phyloP scores from a whole-genome alignment of 2,329 filamentous ascomycete genomes.

The Ceratocystis smalleyi region DNA sequence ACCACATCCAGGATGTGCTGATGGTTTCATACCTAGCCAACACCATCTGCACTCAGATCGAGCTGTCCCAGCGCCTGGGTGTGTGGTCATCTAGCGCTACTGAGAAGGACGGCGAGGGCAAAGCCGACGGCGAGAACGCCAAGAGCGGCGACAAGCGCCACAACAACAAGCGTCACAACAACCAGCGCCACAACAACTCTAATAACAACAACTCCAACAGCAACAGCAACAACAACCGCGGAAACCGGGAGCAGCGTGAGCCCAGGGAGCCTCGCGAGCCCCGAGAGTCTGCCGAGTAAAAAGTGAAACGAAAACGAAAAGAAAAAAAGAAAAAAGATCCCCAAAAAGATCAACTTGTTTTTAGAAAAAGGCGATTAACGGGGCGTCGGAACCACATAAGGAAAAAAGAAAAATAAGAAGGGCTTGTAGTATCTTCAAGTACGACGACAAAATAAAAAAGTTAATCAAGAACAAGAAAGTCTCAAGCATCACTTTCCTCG shows the following conservation, averaged over 20 bases:
- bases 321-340: conserved; percentile 6
- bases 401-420: conserved; percentile 15
- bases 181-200: conserved; percentile 26
- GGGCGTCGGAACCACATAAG: neutral
- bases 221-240: conserved; percentile 34
- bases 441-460: conserved; percentile 1
- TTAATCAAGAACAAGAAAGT: neutral
- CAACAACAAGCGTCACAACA: conserved; percentile 30
- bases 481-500: neutral
- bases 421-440: conserved; percentile 1
- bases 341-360: neutral
- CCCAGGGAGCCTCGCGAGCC: conserved; percentile 16
- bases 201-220: conserved; percentile 33
- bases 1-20: conserved; percentile 97
- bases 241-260: conserved; percentile 25
- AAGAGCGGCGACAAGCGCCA: conserved; percentile 32
- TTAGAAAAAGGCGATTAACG: neutral
- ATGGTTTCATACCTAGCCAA: conserved; percentile 97
- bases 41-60: conserved; percentile 97
- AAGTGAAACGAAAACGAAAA: conserved; percentile 10
- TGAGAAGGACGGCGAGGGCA: conserved; percentile 37
- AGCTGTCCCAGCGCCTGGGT: conserved; percentile 86
- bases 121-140: conserved; percentile 29
- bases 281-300: conserved; percentile 24
- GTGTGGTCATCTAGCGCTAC: conserved; percentile 48